A percentile compares a stretch with the other conserved stretches of the same genome.
Evolutionary conservation across 2,329 filamentous ascomycete species (phyloP).

Genomic region (Lasiodiplodia sp.): DNA sequence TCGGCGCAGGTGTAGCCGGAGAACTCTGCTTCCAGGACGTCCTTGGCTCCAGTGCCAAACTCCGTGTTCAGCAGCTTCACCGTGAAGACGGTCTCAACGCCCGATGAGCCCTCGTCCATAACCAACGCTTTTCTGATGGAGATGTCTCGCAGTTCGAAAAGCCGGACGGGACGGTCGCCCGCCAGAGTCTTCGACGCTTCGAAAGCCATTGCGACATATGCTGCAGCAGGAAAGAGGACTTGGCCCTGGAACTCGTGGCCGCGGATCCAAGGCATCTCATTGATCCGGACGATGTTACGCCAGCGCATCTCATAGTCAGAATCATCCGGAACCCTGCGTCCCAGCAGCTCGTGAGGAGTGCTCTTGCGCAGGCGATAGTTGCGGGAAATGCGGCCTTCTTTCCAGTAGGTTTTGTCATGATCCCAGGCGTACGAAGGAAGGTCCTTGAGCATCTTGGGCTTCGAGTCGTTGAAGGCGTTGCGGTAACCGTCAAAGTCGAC

Average conservation of each 20-base stretch:
- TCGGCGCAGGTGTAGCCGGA: not conserved
- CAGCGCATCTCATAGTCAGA: conserved; percentile 27
- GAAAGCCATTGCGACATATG: conserved; percentile 50
- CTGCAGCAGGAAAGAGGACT: conserved; percentile 55
- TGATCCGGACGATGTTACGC: conserved; percentile 31
- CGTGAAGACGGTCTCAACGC: conserved; percentile 17
- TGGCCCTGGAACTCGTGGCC: conserved; percentile 39
- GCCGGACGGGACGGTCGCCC: conserved; percentile 23
- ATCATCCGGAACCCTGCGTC: conserved; percentile 2
- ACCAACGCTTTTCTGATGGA: conserved; percentile 32
- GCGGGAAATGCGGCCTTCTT: conserved; percentile 27
- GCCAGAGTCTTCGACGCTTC: conserved; percentile 33
- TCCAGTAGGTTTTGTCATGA: conserved; percentile 21
- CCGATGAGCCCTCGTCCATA: conserved; percentile 28
- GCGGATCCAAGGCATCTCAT: conserved; percentile 34
- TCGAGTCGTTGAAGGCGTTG: not conserved
- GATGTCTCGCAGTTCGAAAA: conserved; percentile 33
- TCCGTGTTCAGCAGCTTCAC: not conserved
- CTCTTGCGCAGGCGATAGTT: conserved; percentile 26
- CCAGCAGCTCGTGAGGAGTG: conserved; percentile 33
- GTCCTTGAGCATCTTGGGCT: not conserved
- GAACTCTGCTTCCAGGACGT: not conserved
- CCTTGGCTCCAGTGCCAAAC: no score
- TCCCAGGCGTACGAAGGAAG: conserved; percentile 30
- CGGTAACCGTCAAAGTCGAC: conserved; percentile 5